A percentile compares a stretch with the other conserved stretches of the same genome.
Evolutionary conservation across 2,329 filamentous ascomycete species (phyloP).

Genomic region (Clarireedia sp.): DNA sequence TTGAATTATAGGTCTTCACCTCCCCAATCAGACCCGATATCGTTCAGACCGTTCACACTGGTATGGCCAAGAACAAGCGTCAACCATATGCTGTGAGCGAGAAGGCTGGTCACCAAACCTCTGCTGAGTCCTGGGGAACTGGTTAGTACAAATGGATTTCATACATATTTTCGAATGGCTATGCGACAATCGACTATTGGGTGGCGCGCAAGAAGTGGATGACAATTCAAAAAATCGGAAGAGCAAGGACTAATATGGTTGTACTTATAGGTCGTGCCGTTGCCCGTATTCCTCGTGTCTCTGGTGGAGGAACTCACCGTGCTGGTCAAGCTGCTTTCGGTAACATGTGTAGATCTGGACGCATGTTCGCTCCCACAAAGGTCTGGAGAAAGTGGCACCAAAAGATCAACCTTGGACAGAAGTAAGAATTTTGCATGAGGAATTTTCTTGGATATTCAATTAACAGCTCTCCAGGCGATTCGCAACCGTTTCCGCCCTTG

Average conservation of each 20-base stretch:
- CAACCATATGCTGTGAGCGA: slow-evolving; percentile 99
- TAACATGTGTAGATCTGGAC: slow-evolving; percentile 99
- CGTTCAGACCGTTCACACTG: slow-evolving; percentile 91
- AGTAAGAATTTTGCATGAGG: slow-evolving; percentile 44
- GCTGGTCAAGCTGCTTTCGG: slow-evolving; percentile 99
- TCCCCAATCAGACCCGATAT: slow-evolving; percentile 98
- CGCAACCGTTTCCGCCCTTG: slow-evolving; percentile 93
- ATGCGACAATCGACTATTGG: neutral
- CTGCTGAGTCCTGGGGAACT: slow-evolving; percentile 99
- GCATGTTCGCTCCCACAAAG: slow-evolving; percentile 99
- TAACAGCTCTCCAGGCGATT: slow-evolving; percentile 60
- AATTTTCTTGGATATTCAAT: slow-evolving; percentile 12
- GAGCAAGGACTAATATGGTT: slow-evolving; percentile 19
- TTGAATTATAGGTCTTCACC: slow-evolving; percentile 64
- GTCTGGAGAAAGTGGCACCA: slow-evolving; percentile 99
- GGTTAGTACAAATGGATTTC: slow-evolving; percentile 53
- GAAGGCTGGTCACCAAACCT: slow-evolving; percentile 99
- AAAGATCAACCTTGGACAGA: slow-evolving; percentile 99
- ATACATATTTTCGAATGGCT: slow-evolving; percentile 12
- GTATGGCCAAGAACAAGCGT: slow-evolving; percentile 99
- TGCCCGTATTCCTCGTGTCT: slow-evolving; percentile 99
- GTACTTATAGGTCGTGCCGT: slow-evolving; percentile 76
- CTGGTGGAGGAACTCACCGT: slow-evolving; percentile 99
- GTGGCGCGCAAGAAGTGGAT: neutral
- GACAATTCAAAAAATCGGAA: neutral